Evolutionary conservation across 495 filamentous ascomycete genomes (phyloP), one percentile per base, ranked within the genome.

Genomic region (Lasiosphaeris hirsuta): DNA sequence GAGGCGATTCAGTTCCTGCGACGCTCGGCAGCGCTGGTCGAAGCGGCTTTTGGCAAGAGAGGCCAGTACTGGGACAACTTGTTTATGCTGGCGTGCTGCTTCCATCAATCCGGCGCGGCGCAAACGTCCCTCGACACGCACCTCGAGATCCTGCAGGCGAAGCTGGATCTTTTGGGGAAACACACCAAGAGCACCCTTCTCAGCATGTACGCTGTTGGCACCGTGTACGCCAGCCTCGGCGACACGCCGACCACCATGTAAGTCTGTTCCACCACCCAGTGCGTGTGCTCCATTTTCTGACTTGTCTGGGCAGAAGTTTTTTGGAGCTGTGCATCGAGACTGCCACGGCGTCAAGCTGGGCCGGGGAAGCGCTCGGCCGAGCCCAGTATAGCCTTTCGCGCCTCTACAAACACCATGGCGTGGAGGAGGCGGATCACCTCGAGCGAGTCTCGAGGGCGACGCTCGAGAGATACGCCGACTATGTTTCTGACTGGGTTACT

Each of bases 161-260:
- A 51, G 18, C 38, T 59, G 4, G 18, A 61, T 4, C 37, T 43
- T 3, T 36, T 14, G 15, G 63, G 60, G 11, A 66, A 66, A 44
- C 11, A 53, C 15, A 51, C 36, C 35, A 47, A 56, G 30, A 40
- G 13, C 5, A 66, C 65, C 3, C 57, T 68, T 17, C 51, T 63
- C 36, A 68, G 65, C 48, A 61, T 48, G 34, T 68, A 66, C 33
- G 63, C 65, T 3, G 60, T 68, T 19, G 65, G 65, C 18, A 63
- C 35, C 10, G 42, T 60, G 38, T 41, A 59, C 23, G 42, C 44
- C 15, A 17, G 42, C 14, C 13, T 62, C 3, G 56, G 44, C 6
- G 44, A 59, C 9, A 17, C 23, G 4, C n/a, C 7, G 11, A 15
- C 7, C 2, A 49, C 57, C 6, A 51, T 44, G 57, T 59, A 54